Percentiles rank a stretch among this genome's conserved stretches.
phyloP scores from a whole-genome alignment of 768 basidiomycete species.

The Megacollybia marginata region DNA sequence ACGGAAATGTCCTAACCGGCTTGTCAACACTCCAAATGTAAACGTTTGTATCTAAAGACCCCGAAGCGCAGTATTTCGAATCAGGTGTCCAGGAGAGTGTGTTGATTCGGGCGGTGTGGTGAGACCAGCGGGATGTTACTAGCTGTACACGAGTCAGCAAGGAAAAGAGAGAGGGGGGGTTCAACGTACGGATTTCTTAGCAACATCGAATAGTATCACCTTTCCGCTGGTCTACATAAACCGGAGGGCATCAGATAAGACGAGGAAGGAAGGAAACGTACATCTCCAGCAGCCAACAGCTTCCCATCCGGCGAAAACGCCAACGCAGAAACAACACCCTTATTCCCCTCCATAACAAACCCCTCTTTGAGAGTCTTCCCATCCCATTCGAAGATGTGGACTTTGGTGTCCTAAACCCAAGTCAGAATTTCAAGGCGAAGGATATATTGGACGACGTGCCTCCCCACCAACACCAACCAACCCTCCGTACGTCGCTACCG shows the following conservation, averaged over 20 bases:
- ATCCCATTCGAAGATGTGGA: conserved; percentile 69
- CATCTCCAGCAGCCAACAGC: conserved; percentile 79
- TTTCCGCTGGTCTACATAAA: conserved; percentile 64
- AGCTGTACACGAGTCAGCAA: conserved; percentile 28
- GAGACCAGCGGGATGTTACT: conserved; percentile 75
- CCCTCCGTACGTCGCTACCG: conserved; percentile 44
- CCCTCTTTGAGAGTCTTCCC: conserved; percentile 52
- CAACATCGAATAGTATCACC: conserved; percentile 69
- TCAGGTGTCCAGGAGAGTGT: conserved; percentile 72
- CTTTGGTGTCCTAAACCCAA: conserved; percentile 55
- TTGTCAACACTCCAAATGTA: conserved; percentile 79
- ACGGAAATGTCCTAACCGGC: conserved; percentile 66
- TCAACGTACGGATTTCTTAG: conserved; percentile 48
- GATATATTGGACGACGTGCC: conserved; percentile 16
- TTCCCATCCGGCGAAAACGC: conserved; percentile 76
- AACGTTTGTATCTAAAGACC: conserved; percentile 79
- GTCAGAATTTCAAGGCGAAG: conserved; percentile 1
- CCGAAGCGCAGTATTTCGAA: conserved; percentile 74
- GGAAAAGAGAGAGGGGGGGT: background rate
- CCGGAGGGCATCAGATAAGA: background rate
- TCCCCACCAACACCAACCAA: conserved; percentile 70
- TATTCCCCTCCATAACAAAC: conserved; percentile 57
- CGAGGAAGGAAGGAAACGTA: conserved; percentile 27
- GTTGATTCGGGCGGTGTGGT: conserved; percentile 77
- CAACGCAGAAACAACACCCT: conserved; percentile 63